Conservation (phyloP, 2,329 filamentous ascomycete genomes). For the Colletotrichum paranaense region DNA sequence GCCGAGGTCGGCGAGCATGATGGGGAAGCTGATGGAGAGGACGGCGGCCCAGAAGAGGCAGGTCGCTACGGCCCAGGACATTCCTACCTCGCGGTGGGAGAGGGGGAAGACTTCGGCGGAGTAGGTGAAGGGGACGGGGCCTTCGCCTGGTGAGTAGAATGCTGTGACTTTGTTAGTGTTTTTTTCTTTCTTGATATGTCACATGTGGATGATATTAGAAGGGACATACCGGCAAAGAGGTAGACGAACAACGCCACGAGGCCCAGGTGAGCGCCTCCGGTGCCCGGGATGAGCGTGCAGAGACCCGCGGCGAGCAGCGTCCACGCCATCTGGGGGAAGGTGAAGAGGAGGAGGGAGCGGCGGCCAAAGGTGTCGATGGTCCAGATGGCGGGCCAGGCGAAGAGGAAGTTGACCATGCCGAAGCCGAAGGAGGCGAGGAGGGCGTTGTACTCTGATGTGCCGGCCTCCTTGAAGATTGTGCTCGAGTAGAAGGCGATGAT, state of each 20-base stretch:
- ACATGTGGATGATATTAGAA: background rate
- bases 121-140: conserved; percentile 71
- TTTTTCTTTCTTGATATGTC: background rate
- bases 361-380: conserved; percentile 76
- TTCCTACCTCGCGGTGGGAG: conserved; percentile 72
- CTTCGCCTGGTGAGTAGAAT: conserved; percentile 71
- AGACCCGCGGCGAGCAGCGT: conserved; percentile 60
- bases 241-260: conserved; percentile 73
- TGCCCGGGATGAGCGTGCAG: conserved; percentile 48
- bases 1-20: conserved; percentile 53
- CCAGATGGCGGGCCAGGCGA: conserved; percentile 73
- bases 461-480: conserved; percentile 58
- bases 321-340: conserved; percentile 75
- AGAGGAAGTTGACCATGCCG: conserved; percentile 68
- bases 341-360: conserved; percentile 70
- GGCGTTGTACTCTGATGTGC: conserved; percentile 38
- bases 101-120: conserved; percentile 73
- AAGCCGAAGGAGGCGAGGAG: conserved; percentile 69
- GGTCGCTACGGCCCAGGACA: conserved; percentile 72
- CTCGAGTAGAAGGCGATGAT: conserved; percentile 62
- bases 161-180: conserved; percentile 38
- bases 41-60: conserved; percentile 66
- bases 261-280: conserved; percentile 56
- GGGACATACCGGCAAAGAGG: conserved; percentile 62
- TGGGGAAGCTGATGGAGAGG: conserved; percentile 63